Evolutionary conservation across 1,284 basidiomycete species (phyloP), one percentile per base, ranked within the genome.

Genomic region (Tilletia setariae): DNA sequence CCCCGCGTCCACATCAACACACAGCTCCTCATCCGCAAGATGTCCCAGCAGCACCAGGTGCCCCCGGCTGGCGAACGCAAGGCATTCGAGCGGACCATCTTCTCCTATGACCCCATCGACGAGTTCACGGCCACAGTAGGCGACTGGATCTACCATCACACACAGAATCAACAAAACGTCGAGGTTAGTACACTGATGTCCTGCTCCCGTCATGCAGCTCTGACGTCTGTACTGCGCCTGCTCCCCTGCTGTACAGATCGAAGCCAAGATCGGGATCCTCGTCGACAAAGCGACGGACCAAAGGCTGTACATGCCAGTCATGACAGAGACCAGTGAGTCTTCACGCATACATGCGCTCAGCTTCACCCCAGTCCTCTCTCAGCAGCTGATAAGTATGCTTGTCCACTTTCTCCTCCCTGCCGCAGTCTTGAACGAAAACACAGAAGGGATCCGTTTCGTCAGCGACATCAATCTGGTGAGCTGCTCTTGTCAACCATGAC

Each of bases 101-200:
- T 98, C 56, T 92, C 92, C 68, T 89, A 94, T 63, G 92, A 94
- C 78, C 94, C 95, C 1, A 85, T 94, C 47, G 94, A 98, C 84
- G 94, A 97, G 81, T 94, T 98, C 81, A 93, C 94, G 70, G 88
- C 88, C 78, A 90, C 92, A 76, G 87, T 98, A 61, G 94, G 92
- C 28, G 92, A 97, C 83, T 98, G 93, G 84, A 86, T 98, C 49
- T 83, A 85, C 83, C 72, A 76, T 15, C 70, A 77, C 23, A 83
- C 84, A 21, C 75, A 76, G 2, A 84, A 83, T 1, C 72, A 79
- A 67, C 71, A 80, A 2, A 82, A 86, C 72, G 81, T 88, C 70
- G 87, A 87, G 83, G 86, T 86, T 68, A 67, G 85, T n/a, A n/a
- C n/a, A n/a, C 72, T 44, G 43, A 9, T 44, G 43, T 11, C 19